Percentiles rank a stretch among this genome's conserved stretches.
Evolutionary conservation across 1,284 basidiomycete genomes (phyloP).

Genomic region (Naganishia albida): DNA sequence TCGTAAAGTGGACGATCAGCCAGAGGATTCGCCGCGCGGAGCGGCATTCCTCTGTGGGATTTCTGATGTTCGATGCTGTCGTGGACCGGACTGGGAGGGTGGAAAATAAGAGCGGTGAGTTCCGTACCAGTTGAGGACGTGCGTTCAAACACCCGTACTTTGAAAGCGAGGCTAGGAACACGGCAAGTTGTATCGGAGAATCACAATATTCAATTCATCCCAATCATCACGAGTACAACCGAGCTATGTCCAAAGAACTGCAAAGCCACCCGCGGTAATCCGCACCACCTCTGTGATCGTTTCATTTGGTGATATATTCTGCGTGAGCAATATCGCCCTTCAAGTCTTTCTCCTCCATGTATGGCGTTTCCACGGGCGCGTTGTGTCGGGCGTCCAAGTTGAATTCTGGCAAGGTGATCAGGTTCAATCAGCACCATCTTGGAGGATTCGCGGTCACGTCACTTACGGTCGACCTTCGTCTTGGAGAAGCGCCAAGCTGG

Average conservation of each 20-base stretch:
- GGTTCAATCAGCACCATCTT: neutral
- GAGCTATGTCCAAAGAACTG: neutral
- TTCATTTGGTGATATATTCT: constrained; percentile 18
- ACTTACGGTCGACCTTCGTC: constrained; percentile 41
- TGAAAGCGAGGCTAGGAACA: too few species aligned
- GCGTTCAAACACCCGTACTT: too few species aligned
- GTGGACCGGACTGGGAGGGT: too few species aligned
- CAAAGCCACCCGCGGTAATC: neutral
- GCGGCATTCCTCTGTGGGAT: too few species aligned
- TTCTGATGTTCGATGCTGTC: too few species aligned
- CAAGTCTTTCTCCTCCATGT: constrained; percentile 16
- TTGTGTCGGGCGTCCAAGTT: constrained; percentile 6
- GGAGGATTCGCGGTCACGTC: neutral
- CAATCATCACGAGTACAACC: neutral
- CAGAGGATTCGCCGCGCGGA: too few species aligned
- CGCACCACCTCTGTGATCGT: neutral
- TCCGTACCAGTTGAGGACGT: too few species aligned
- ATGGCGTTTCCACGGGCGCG: constrained; percentile 4
- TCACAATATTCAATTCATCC: too few species aligned
- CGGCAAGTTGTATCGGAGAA: too few species aligned
- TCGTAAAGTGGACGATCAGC: too few species aligned
- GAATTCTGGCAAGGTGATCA: neutral
- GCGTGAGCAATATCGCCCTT: constrained; percentile 18
- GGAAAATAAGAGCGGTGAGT: too few species aligned
- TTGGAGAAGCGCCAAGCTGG: constrained; percentile 49